Base-by-base conservation (phyloP, 805 yeast genomes). In the Candida caryicola region DNA sequence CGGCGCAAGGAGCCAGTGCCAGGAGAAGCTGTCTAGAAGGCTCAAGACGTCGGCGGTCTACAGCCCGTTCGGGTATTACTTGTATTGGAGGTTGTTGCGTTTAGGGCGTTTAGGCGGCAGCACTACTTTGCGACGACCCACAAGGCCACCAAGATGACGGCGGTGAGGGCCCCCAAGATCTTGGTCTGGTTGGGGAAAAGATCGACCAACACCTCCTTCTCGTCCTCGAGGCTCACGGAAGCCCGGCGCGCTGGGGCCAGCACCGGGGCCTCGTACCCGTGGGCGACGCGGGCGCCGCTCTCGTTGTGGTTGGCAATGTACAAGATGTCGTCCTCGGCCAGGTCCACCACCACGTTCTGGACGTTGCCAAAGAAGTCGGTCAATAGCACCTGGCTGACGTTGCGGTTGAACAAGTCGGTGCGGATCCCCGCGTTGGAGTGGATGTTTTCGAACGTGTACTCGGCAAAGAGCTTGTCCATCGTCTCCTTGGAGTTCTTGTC, bases 291-390 rank as follows among this genome's bases (percentile, higher is more conserved):
- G 4, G 21, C 28, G 13, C 39, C 41, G 23, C 52, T 36, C 23
- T 54, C 50, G 21, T 62, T 49, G 39, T 63, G 66, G 37, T 59
- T 68, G 16, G 66, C 54, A 5, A 69, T 50, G 33, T 60, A 59
- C 33, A 74, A 50, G 23, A 57, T 54, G 42, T 75, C 81, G 36
- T 69, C 71, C 39, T 78, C 82, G 5, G 71, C 76, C 7, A 69
- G 70, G 51, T 81, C 88, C 37, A 73, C 70, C 2, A 84, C 73
- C 2, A 85, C 85, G 39, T 81, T 79, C 59, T 89, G 96, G 15
- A 89, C 85, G 50, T 88, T 88, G 2, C 97, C 99, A 51, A 93
- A 90, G 59, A 93, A 93, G 57, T 93, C 98, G 0, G 98, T 90
- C 47, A 93, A 75, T 37, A 79, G 64, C 3, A 89, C 95, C 29